phyloP scores from a whole-genome alignment of 805 yeast species.

The Candida methanosorbosa region DNA sequence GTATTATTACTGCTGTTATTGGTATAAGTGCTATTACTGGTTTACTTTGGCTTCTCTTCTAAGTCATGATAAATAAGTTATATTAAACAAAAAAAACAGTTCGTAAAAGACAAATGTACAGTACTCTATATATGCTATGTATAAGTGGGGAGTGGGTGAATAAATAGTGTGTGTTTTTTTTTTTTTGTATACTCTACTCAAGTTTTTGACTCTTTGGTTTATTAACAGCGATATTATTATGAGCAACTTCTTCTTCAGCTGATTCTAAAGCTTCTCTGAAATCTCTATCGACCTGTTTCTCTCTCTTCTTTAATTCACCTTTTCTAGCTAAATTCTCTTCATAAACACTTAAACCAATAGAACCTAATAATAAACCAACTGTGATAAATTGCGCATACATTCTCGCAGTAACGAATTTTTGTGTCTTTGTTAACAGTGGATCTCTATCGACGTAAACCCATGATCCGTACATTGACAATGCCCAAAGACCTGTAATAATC shows the following conservation, averaged over 20 bases:
- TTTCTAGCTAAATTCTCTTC: slow-evolving; percentile 57
- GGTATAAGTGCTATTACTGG: slow-evolving; percentile 12
- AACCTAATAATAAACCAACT: slow-evolving; percentile 58
- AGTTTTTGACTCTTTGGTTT: not conserved
- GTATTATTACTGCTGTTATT: slow-evolving; percentile 51
- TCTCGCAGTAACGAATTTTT: slow-evolving; percentile 81
- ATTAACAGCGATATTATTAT: not conserved
- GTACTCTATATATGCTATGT: not conserved
- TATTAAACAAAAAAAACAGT: no score
- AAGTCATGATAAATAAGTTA: not conserved
- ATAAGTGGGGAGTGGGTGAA: not conserved
- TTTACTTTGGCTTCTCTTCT: not conserved
- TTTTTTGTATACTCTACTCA: not conserved
- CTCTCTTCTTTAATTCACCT: slow-evolving; percentile 29
- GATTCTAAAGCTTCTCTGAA: slow-evolving; percentile 35
- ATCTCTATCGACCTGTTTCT: slow-evolving; percentile 25
- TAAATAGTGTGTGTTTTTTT: not conserved
- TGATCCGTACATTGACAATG: slow-evolving; percentile 70
- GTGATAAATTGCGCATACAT: slow-evolving; percentile 86
- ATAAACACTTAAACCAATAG: slow-evolving; percentile 57
- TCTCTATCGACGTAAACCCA: slow-evolving; percentile 70
- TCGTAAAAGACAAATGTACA: no score
- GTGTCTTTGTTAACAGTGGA: slow-evolving; percentile 63
- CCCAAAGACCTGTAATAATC: slow-evolving; percentile 70
- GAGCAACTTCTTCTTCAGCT: slow-evolving; percentile 8